A percentile compares a stretch with the other conserved stretches of the same genome.
Evolutionary conservation across 768 basidiomycete genomes (phyloP).

Genomic region (Suillus paluster): DNA sequence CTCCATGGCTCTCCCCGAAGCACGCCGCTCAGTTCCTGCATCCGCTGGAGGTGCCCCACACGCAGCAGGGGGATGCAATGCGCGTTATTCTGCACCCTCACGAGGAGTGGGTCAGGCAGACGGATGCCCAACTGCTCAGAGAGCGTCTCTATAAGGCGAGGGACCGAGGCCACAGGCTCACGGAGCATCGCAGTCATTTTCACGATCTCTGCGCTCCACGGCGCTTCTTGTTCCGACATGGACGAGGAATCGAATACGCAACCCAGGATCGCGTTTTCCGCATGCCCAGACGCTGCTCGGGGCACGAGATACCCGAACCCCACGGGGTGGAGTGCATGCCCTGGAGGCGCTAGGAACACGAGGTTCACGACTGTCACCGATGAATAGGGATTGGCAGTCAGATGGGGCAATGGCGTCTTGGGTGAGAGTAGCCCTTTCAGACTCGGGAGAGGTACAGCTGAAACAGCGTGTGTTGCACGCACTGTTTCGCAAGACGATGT

Average conservation of each 20-base stretch:
- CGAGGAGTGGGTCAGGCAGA: constrained; percentile 61
- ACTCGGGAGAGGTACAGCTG: constrained; percentile 70
- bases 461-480: constrained; percentile 70
- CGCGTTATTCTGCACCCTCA: constrained; percentile 55
- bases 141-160: constrained; percentile 36
- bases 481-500: constrained; percentile 38
- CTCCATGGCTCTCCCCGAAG: constrained; percentile 48
- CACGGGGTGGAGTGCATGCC: constrained; percentile 64
- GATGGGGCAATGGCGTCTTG: constrained; percentile 55
- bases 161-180: constrained; percentile 58
- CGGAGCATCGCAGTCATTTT: constrained; percentile 94
- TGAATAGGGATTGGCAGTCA: constrained; percentile 71
- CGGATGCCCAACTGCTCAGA: constrained; percentile 47
- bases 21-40: constrained; percentile 57
- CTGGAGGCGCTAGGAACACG: constrained; percentile 63
- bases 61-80: constrained; percentile 80
- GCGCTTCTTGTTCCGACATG: constrained; percentile 59
- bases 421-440: constrained; percentile 50
- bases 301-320: constrained; percentile 97
- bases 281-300: constrained; percentile 64
- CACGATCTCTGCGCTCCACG: constrained; percentile 46
- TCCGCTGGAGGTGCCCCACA: constrained; percentile 73
- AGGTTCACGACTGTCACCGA: constrained; percentile 90
- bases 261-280: constrained; percentile 60
- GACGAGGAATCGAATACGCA: constrained; percentile 90